A percentile compares a stretch with the other conserved stretches of the same genome.
phyloP scores from a whole-genome alignment of 1,284 basidiomycete species.

The Mrakiaceae sp. region DNA sequence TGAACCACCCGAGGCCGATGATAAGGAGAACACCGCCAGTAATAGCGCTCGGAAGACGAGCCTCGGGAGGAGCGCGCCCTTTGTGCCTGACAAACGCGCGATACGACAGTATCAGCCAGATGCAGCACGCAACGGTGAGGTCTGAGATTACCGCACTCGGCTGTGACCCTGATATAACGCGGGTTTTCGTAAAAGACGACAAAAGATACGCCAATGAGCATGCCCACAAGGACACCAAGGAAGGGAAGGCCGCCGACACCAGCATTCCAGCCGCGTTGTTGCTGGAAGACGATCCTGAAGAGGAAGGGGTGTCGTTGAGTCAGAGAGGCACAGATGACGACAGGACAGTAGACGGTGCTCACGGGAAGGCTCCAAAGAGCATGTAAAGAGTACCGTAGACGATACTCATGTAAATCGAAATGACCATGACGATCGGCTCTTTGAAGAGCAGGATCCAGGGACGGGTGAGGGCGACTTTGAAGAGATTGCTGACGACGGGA shows the following conservation, averaged over 20 bases:
- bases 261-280: conserved; percentile 19
- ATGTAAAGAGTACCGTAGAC: conserved; percentile 30
- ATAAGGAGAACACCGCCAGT: conserved; percentile 27
- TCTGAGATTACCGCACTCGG: neutral
- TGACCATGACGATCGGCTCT: conserved; percentile 37
- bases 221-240: conserved; percentile 11
- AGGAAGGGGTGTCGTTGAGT: conserved; percentile 17
- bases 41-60: conserved; percentile 17
- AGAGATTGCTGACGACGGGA: conserved; percentile 19
- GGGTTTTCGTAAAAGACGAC: neutral
- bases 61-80: conserved; percentile 24
- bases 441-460: conserved; percentile 36
- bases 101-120: conserved; percentile 29
- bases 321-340: neutral
- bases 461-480: conserved; percentile 32
- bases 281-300: conserved; percentile 18
- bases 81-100: conserved; percentile 19
- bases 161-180: too few species aligned
- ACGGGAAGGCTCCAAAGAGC: neutral
- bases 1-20: conserved; percentile 36
- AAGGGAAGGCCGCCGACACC: conserved; percentile 13
- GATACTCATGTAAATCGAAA: conserved; percentile 39
- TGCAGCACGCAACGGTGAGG: neutral
- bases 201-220: neutral
- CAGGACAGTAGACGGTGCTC: neutral